phyloP scores from a whole-genome alignment of 2,329 filamentous ascomycete genomes.

The Cladosporium austrohemisphaericum region DNA sequence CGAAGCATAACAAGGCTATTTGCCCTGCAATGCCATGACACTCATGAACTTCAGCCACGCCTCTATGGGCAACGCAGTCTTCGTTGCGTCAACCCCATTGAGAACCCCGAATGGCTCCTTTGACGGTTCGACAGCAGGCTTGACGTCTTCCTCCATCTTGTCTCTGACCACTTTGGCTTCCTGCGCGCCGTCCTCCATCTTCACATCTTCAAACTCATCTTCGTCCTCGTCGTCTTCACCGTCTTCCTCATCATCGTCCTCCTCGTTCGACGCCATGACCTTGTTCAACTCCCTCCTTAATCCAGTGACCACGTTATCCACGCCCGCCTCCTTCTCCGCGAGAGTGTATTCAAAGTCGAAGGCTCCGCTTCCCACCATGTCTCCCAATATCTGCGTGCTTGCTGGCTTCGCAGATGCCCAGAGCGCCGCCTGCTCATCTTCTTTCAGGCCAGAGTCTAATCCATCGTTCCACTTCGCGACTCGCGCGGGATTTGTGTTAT shows the following conservation, averaged over 20 bases:
- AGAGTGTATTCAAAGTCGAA: slow-evolving; percentile 66
- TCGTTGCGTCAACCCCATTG: slow-evolving; percentile 4
- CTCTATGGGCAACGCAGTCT: slow-evolving; percentile 6
- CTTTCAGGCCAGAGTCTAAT: slow-evolving; percentile 38
- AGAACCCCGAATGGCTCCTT: slow-evolving; percentile 2
- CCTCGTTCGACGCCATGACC: slow-evolving; percentile 29
- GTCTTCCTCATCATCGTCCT: slow-evolving; percentile 52
- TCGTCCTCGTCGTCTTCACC: slow-evolving; percentile 46
- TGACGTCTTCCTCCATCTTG: slow-evolving; percentile 8
- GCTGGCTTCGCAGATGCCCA: slow-evolving; percentile 56
- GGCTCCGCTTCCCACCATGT: slow-evolving; percentile 33
- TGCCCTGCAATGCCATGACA: slow-evolving; percentile 1
- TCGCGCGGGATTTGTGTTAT: slow-evolving; percentile 27
- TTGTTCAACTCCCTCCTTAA: slow-evolving; percentile 50
- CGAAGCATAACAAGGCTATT: neutral
- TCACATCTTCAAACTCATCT: slow-evolving; percentile 24
- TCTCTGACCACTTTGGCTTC: no score
- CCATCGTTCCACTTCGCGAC: slow-evolving; percentile 47
- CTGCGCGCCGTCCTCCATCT: slow-evolving; percentile 18
- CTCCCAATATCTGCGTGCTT: slow-evolving; percentile 39
- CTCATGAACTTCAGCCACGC: slow-evolving; percentile 12
- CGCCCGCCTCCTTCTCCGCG: slow-evolving; percentile 63
- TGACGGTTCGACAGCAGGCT: slow-evolving; percentile 5
- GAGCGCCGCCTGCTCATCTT: slow-evolving; percentile 54
- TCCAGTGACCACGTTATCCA: slow-evolving; percentile 70